A percentile compares a stretch with the other conserved stretches of the same genome.
These are phyloP conservation scores for Dryas integrifolia DNA, from an alignment of 331 rosid species.

Conservation along the genomic window DNA sequence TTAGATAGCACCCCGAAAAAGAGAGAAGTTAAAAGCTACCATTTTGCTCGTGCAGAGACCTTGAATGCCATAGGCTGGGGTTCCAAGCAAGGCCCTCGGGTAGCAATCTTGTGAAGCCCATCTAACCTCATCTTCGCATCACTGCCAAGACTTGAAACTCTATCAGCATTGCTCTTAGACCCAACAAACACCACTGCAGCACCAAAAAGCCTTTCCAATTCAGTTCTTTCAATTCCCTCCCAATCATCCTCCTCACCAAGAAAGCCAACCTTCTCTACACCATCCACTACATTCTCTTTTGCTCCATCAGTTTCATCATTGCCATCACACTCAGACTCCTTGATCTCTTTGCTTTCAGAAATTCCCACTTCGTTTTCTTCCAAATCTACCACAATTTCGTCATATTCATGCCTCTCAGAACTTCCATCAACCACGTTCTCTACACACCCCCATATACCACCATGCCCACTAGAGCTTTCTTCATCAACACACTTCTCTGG, in stretches of 20 bases:
- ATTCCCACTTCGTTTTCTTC: conserved; percentile 15
- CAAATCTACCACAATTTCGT: conserved; percentile 27
- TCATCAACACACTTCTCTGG: conserved; percentile 28
- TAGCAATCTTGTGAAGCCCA: conserved; percentile 66
- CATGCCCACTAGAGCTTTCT: background rate
- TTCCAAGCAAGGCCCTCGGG: conserved; percentile 66
- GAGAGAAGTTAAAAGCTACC: conserved; percentile 34
- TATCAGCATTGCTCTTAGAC: conserved; percentile 28
- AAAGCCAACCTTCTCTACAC: conserved; percentile 19
- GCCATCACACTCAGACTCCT: conserved; percentile 23
- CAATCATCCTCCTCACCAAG: conserved; percentile 64
- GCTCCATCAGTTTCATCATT: conserved; percentile 30
- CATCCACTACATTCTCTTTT: conserved; percentile 10
- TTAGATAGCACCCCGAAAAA: background rate
- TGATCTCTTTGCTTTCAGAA: conserved; percentile 19
- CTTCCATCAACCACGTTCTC: conserved; percentile 28
- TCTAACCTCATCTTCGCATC: conserved; percentile 50
- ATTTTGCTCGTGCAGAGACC: conserved; percentile 69
- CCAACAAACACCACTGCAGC: conserved; percentile 52
- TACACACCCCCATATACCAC: conserved; percentile 7
- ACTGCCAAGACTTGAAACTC: conserved; percentile 34
- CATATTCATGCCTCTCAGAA: conserved; percentile 10
- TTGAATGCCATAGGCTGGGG: conserved; percentile 63
- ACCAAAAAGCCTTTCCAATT: conserved; percentile 58
- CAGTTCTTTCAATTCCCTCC: conserved; percentile 76